phyloP scores from a whole-genome alignment of 2,329 filamentous ascomycete genomes.

The Paramyrothecium sp. region DNA sequence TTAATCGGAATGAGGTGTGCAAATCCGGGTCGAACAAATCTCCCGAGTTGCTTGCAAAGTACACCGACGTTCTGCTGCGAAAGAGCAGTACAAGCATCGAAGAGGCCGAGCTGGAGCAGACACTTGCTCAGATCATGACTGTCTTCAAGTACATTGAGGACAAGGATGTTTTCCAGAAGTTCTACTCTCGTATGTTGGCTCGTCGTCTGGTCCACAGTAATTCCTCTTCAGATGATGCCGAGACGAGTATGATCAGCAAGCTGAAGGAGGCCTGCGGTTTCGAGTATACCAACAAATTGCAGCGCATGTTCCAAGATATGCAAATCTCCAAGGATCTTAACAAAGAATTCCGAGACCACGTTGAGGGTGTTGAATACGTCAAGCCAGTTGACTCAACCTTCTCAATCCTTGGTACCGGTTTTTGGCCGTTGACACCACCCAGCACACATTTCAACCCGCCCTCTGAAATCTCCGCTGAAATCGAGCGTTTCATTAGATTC shows the following conservation, averaged over 20 bases:
- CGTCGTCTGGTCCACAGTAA: constrained; percentile 92
- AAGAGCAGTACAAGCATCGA: constrained; percentile 92
- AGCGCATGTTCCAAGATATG: constrained; percentile 99
- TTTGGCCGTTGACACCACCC: constrained; percentile 90
- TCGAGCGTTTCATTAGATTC: constrained; percentile 85
- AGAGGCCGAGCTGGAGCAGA: constrained; percentile 88
- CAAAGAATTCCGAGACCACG: constrained; percentile 77
- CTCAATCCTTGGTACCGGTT: constrained; percentile 90
- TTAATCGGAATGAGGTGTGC: constrained; percentile 96
- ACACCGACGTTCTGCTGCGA: constrained; percentile 87
- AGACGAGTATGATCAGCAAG: constrained; percentile 99
- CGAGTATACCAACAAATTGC: constrained; percentile 98
- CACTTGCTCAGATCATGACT: constrained; percentile 92
- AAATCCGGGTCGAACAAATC: constrained; percentile 91
- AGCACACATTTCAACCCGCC: constrained; percentile 88
- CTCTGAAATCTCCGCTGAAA: constrained; percentile 78
- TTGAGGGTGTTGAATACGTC: constrained; percentile 52
- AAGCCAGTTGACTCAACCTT: constrained; percentile 83
- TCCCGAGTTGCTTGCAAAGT: constrained; percentile 91
- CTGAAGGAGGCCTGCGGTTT: constrained; percentile 98
- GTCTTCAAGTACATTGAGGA: constrained; percentile 99
- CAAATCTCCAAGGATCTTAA: constrained; percentile 99
- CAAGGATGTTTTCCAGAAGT: constrained; percentile 99
- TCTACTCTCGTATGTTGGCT: constrained; percentile 95
- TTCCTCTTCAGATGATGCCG: constrained; percentile 93